Conservation (phyloP, 208 protist genomes). For the Trypanosoma brucei region DNA sequence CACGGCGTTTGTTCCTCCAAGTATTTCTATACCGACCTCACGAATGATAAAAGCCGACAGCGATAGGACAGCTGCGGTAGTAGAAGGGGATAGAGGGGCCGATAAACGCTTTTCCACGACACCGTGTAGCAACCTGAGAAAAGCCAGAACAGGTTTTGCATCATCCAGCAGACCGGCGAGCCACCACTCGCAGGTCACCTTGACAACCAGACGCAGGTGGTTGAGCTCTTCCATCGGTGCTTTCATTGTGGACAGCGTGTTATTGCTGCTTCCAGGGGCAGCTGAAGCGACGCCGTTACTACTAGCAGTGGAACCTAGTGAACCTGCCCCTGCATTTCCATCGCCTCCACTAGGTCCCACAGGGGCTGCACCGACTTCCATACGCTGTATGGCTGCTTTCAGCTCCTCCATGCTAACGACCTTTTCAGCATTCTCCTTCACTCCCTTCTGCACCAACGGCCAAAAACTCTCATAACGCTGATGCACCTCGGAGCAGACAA, state of each 20-base stretch:
- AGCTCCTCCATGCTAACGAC: conserved; percentile 10
- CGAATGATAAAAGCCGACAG: conserved; percentile 16
- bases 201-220: conserved; percentile 15
- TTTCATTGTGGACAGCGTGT: neutral
- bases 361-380: neutral
- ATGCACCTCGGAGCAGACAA: conserved; percentile 27
- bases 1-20: conserved; percentile 10
- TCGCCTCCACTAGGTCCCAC: neutral
- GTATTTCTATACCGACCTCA: conserved; percentile 24
- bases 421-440: conserved; percentile 6
- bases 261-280: too few relatives aligned
- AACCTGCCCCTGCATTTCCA: neutral
- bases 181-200: conserved; percentile 26
- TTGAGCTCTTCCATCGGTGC: conserved; percentile 21
- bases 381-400: neutral
- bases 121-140: conserved; percentile 11
- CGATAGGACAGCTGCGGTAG: conserved; percentile 11
- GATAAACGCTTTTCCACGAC: conserved; percentile 6
- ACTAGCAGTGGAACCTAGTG: neutral
- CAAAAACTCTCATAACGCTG: conserved; percentile 28
- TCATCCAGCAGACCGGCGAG: conserved; percentile 25
- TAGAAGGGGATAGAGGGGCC: neutral
- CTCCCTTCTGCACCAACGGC: conserved; percentile 14
- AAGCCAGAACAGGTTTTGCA: conserved; percentile 11
- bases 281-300: neutral